A percentile compares a stretch with the other conserved stretches of the same genome.
Evolutionary conservation across 2,329 filamentous ascomycete genomes (phyloP).

Genomic region (Ophiostoma tasmaniense): DNA sequence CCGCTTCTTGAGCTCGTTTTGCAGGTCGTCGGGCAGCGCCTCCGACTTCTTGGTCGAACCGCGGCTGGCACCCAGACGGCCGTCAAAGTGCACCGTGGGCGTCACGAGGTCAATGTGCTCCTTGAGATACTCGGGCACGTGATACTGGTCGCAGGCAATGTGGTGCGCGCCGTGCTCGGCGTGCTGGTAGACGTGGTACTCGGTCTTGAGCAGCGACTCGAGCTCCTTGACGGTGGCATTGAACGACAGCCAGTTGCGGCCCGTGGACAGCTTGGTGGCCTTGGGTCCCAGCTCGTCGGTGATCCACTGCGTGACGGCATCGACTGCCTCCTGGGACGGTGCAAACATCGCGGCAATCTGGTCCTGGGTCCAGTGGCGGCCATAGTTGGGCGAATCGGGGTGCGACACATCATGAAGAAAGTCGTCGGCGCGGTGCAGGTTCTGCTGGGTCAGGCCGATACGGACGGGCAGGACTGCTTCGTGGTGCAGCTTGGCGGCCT

Average conservation of each 20-base stretch:
- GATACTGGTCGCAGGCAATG: conserved; percentile 36
- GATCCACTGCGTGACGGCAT: conserved; percentile 47
- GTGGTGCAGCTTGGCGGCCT: conserved; percentile 21
- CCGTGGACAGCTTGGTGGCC: conserved; percentile 41
- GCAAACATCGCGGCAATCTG: conserved; percentile 38
- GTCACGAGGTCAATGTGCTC: conserved; percentile 36
- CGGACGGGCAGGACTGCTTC: conserved; percentile 29
- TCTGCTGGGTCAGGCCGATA: conserved; percentile 38
- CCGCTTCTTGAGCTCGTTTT: conserved; percentile 24
- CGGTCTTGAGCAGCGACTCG: conserved; percentile 43
- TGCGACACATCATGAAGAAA: conserved; percentile 37
- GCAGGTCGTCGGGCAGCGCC: conserved; percentile 22
- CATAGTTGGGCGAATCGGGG: conserved; percentile 37
- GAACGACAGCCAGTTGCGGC: conserved; percentile 46
- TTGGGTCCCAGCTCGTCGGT: conserved; percentile 33
- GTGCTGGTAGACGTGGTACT: conserved; percentile 45
- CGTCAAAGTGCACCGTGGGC: conserved; percentile 34
- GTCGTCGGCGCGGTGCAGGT: conserved; percentile 38
- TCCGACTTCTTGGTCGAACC: conserved; percentile 21
- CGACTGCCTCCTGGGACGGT: conserved; percentile 36
- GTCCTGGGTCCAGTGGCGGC: conserved; percentile 38
- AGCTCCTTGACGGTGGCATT: conserved; percentile 45
- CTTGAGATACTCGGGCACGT: conserved; percentile 30
- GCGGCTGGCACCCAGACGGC: conserved; percentile 24
- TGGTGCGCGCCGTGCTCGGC: conserved; percentile 28